Evolutionary conservation across 306 rosid genomes (phyloP), one percentile per base, ranked within the genome.

Genomic region (Ammopiptanthus mongolicus): DNA sequence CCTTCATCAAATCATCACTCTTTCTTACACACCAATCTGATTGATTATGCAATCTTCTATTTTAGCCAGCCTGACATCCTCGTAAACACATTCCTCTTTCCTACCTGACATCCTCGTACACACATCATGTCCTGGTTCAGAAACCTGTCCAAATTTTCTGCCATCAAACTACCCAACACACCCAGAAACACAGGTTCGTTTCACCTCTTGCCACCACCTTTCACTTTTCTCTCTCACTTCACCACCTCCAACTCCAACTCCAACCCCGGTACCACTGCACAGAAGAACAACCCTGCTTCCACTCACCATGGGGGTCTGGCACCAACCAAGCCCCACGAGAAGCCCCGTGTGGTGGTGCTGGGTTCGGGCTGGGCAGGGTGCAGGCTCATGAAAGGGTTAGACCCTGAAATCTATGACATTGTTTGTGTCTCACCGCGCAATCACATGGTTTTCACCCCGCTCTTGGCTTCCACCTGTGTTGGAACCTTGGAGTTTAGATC

Each of bases 361-460:
- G 97, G 99, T 0, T 13, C 99, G 1, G 99, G 99, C 3, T 95
- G 97, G 99, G 99, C 97, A 0, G 99, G 97, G 6, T 88, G 97
- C 73, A 74, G 99, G 58, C 76, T 92, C 23, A 86, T 95, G 97
- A 95, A 95, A 55, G 97, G 86, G 0, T 46, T 95, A 68, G 96
- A 95, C 65, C 80, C 99, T 7, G 11, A 51, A 31, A 44, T 67
- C 34, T 95, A 92, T 76, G 99, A 95, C 78, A 81, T 95, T 66
- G 97, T 92, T 33, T 95, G 99, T 44, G 97, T 95, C n/a, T 92
- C 99, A 5, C 99, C 97, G 39, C 86, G 99, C 42, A 95, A 95
- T 29, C 99, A 95, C 71, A 95, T 95, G 99, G 99, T 95, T 2
- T 92, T 95, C 80, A 95, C 99, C 4, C 99, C 99, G 21, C 86